These are phyloP conservation scores for Populus deltoides DNA, from an alignment of 345 rosid species.

Conservation along the genomic window DNA sequence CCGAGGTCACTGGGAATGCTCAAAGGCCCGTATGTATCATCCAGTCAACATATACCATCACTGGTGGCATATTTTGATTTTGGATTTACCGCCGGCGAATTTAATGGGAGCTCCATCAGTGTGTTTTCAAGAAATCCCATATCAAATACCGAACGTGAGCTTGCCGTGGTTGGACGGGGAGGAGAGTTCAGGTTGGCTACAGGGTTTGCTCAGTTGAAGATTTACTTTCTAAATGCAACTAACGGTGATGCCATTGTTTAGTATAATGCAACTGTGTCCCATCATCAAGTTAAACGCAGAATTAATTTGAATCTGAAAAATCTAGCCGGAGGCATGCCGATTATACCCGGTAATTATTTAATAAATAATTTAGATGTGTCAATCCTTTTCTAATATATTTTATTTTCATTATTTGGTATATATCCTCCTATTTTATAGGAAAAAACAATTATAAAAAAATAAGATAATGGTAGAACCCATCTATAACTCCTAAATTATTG, in stretches of 20 bases:
- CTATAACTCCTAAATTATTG: too few species aligned
- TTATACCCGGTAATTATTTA: too few species aligned
- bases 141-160: not conserved
- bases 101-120: conserved; percentile 46
- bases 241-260: conserved; percentile 41
- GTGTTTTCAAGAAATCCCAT: conserved; percentile 25
- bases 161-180: conserved; percentile 2
- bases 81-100: conserved; percentile 36
- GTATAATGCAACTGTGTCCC: conserved; percentile 34
- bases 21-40: conserved; percentile 37
- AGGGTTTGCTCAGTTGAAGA: not conserved
- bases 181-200: not conserved
- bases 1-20: conserved; percentile 37
- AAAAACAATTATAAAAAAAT: too few species aligned
- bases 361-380: too few species aligned
- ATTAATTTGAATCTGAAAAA: too few species aligned
- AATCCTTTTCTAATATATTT: too few species aligned
- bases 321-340: not conserved
- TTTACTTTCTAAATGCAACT: not conserved
- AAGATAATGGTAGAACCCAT: too few species aligned
- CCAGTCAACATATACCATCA: conserved; percentile 19
- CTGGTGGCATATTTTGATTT: conserved; percentile 39
- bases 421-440: too few species aligned
- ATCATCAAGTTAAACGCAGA: conserved; percentile 7
- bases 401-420: too few species aligned